These are phyloP conservation scores for Babesia bigemina DNA, from an alignment of 169 alveolate species.

Conservation along the genomic window DNA sequence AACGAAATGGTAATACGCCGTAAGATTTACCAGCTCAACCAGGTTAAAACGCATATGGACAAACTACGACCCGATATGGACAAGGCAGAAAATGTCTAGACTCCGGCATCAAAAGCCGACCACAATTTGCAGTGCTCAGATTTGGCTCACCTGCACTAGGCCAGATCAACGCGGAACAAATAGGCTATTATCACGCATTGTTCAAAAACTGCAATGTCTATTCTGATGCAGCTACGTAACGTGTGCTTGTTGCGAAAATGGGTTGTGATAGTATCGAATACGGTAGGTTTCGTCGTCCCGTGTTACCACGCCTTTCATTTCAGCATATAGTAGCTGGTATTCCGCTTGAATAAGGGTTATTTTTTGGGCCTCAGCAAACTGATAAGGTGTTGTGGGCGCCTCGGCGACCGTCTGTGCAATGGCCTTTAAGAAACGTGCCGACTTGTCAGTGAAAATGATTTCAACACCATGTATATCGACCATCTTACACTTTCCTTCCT, in stretches of 20 bases:
- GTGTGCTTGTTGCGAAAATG: not conserved
- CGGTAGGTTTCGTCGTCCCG: constrained; percentile 50
- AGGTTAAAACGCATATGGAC: constrained; percentile 41
- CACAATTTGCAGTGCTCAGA: too few species aligned
- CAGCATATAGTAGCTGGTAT: constrained; percentile 40
- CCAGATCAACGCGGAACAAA: too few species aligned
- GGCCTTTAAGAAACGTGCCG: not conserved
- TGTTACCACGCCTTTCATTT: constrained; percentile 41
- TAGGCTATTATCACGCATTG: too few species aligned
- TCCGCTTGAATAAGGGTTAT: constrained; percentile 53
- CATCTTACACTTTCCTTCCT: constrained; percentile 20
- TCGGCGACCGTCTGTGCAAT: not conserved
- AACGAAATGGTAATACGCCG: constrained; percentile 57
- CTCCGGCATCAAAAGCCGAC: too few species aligned
- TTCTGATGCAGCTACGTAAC: too few species aligned
- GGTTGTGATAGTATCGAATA: constrained; percentile 37
- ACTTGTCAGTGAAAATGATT: not conserved
- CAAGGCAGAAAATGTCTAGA: not conserved
- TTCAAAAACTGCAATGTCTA: too few species aligned
- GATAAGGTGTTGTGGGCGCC: constrained; percentile 38
- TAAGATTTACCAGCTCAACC: constrained; percentile 48
- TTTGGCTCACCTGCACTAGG: too few species aligned
- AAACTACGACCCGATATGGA: not conserved
- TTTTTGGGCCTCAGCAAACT: constrained; percentile 7
- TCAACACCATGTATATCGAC: constrained; percentile 31